Percentiles rank a stretch among this genome's conserved stretches.
phyloP scores from a whole-genome alignment of 306 rosid genomes.

The Cucurbita pepo region DNA sequence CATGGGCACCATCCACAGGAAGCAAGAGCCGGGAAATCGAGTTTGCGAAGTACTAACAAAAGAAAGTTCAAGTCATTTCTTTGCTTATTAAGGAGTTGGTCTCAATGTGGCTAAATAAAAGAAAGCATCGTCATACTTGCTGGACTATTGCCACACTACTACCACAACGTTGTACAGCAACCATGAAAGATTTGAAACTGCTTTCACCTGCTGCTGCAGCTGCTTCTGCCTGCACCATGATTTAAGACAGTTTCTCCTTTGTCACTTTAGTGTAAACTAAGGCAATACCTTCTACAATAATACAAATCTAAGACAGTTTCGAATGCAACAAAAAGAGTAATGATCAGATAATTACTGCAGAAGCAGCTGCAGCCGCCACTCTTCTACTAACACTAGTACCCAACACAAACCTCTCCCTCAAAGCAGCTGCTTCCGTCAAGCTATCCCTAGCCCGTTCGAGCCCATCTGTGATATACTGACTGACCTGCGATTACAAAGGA shows the following conservation, averaged over 20 bases:
- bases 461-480: conserved; percentile 92
- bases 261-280: conserved; percentile 9
- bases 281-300: not conserved
- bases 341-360: conserved; percentile 50
- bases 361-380: conserved; percentile 99
- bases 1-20: conserved; percentile 99
- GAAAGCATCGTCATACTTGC: conserved; percentile 47
- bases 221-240: conserved; percentile 77
- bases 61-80: not conserved
- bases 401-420: conserved; percentile 84
- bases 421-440: conserved; percentile 86
- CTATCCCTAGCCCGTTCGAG: conserved; percentile 91
- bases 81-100: conserved; percentile 1
- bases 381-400: conserved; percentile 75
- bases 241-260: not conserved
- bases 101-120: conserved; percentile 4
- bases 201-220: conserved; percentile 99
- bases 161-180: conserved; percentile 97
- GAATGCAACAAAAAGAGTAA: conserved; percentile 12
- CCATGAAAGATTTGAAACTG: conserved; percentile 99
- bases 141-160: conserved; percentile 98
- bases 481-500: conserved; percentile 32
- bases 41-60: conserved; percentile 69
- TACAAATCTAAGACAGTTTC: not conserved
- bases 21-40: conserved; percentile 93